Evolutionary conservation across 2,329 filamentous ascomycete genomes (phyloP).

Genomic region (Phialocephala sp.): DNA sequence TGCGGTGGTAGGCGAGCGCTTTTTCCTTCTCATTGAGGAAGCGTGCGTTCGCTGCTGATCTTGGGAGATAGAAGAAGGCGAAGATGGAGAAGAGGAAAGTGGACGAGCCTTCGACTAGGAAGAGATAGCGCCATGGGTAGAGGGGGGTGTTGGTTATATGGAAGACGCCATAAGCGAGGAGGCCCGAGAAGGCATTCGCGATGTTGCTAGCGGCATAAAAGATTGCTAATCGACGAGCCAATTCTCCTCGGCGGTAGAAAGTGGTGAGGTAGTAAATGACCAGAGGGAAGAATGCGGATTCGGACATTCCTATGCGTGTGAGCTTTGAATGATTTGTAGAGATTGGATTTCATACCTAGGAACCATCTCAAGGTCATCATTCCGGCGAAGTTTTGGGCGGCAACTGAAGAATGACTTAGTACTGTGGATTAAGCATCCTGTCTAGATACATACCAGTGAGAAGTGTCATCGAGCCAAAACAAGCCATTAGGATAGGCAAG

Average conservation of each 20-base stretch:
- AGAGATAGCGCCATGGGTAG: slow-evolving; percentile 57
- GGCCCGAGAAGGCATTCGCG: slow-evolving; percentile 65
- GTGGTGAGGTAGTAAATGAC: slow-evolving; percentile 63
- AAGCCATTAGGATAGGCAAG: slow-evolving; percentile 71
- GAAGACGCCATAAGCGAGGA: slow-evolving; percentile 50
- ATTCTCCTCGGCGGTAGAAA: slow-evolving; percentile 74
- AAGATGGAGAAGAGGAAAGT: slow-evolving; percentile 41
- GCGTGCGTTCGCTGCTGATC: slow-evolving; percentile 37
- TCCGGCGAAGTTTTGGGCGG: slow-evolving; percentile 64
- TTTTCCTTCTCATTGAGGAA: slow-evolving; percentile 44
- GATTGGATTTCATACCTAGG: slow-evolving; percentile 51
- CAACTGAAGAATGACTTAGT: slow-evolving; percentile 44
- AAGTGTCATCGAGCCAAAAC: slow-evolving; percentile 69
- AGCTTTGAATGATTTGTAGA: not conserved
- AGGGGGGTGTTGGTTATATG: slow-evolving; percentile 56
- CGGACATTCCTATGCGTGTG: slow-evolving; percentile 54
- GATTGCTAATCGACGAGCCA: slow-evolving; percentile 71
- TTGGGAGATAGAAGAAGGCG: slow-evolving; percentile 46
- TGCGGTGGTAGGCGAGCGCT: slow-evolving; percentile 43
- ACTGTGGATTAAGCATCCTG: not conserved
- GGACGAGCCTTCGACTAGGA: slow-evolving; percentile 50
- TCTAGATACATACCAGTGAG: slow-evolving; percentile 29
- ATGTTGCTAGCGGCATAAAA: slow-evolving; percentile 81
- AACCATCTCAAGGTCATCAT: slow-evolving; percentile 73
- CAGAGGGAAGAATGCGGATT: slow-evolving; percentile 72